Conservation (phyloP, 2,329 filamentous ascomycete genomes). For the Colletotrichum trifolii region DNA sequence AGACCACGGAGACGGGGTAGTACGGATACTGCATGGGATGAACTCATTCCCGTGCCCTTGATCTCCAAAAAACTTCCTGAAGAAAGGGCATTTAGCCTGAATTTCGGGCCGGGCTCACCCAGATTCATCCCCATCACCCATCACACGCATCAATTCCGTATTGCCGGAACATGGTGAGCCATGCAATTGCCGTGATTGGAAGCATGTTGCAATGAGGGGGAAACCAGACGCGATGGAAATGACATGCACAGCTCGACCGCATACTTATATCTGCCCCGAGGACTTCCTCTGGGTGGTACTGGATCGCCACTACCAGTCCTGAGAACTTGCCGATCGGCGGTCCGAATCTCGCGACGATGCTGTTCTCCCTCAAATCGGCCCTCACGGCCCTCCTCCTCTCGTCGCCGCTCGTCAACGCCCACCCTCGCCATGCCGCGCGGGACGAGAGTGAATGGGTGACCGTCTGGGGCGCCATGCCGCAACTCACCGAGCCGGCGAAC, state of each 20-base stretch:
- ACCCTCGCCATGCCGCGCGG: constrained; percentile 17
- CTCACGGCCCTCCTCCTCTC: constrained; percentile 28
- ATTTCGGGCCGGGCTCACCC: constrained; percentile 16
- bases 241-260: too few relatives aligned
- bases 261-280: too few relatives aligned
- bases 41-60: constrained; percentile 21
- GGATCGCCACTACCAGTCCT: too few relatives aligned
- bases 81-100: constrained; percentile 33
- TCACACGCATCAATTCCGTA: constrained; percentile 10
- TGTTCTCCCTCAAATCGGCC: constrained; percentile 32
- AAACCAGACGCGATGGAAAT: constrained; percentile 14
- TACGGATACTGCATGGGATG: constrained; percentile 26
- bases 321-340: not conserved
- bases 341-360: not conserved
- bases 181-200: constrained; percentile 1
- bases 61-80: constrained; percentile 9
- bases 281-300: too few relatives aligned
- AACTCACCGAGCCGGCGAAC: constrained; percentile 69
- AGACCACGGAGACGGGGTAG: constrained; percentile 17
- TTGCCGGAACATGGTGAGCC: constrained; percentile 22
- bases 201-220: constrained; percentile 21
- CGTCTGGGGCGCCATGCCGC: constrained; percentile 72
- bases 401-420: constrained; percentile 20
- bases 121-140: not conserved
- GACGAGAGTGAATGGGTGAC: constrained; percentile 66